Base-by-base conservation (phyloP, 495 filamentous ascomycete species). In the Mytilinidion resinicola region DNA sequence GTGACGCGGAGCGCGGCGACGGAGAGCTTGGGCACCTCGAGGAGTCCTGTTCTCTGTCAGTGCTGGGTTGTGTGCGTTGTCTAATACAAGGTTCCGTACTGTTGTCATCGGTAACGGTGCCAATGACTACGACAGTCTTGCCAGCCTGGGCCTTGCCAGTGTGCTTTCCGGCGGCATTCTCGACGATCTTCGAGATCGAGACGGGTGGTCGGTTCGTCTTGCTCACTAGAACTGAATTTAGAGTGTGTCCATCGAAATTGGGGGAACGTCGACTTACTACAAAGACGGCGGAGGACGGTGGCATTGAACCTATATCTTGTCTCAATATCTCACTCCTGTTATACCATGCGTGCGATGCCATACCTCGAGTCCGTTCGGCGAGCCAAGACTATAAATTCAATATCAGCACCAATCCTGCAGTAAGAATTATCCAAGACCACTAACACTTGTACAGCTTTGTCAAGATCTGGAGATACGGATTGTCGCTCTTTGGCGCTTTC, bases 401-500 rank as follows among this genome's bases (percentile, higher is more conserved):
- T 36, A 55, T 66, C 39, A 62, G 59, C 55, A 14, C 19, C 12
- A 38, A 19, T 10, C 7, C 17, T 15, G 37, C 41, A 54, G 21
- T 1, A n/a, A 46, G 12, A 20, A n/a, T 9, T 12, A 38, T 53
- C n/a, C 11, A 48, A 12, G 9, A 6, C 25, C 25, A 30, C 25
- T 30, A 6, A 25, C 35, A 53, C 14, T 41, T 86, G 84, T 97
- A 98, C 30, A 98, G 88, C 85, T 96, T 96, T 78, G 96, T 91
- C 72, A 97, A 81, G 65, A 98, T 86, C 82, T 91, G 90, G 70
- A 96, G 81, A 78, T 96, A 97, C 66, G 91, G 89, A 80, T 98
- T 97, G 77, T 96, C 90, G 79, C 87, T 93, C 81, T 97, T 96
- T 62, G 93, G 87, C 60, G 92, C 92, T 84, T 89, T 90, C 76